Percentiles rank a stretch among this genome's conserved stretches.
These are phyloP conservation scores for Melaleuca quinquenervia DNA, from an alignment of 345 rosid species.

Conservation along the genomic window DNA sequence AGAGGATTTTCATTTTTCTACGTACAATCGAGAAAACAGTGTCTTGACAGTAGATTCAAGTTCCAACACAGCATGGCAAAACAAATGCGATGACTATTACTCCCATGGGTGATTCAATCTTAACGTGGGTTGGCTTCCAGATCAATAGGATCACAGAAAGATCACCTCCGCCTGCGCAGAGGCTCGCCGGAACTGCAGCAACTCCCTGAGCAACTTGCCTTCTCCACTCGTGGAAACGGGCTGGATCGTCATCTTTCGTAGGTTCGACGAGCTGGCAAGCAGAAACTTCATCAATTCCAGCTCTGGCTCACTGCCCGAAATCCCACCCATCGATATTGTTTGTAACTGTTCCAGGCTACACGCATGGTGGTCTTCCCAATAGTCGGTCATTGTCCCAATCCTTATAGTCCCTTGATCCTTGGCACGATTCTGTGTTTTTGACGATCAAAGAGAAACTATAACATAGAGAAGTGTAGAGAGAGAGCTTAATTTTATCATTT, in stretches of 20 bases:
- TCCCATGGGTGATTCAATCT: not conserved
- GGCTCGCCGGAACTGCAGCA: not conserved
- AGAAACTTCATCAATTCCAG: not conserved
- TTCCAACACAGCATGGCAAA: not conserved
- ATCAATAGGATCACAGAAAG: not conserved
- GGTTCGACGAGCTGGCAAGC: not conserved
- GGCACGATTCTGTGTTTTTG: not conserved
- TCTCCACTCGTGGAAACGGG: not conserved
- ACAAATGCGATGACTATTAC: not conserved
- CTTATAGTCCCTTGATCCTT: not conserved
- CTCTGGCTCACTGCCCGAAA: not conserved
- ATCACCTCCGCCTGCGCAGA: not conserved
- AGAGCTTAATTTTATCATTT: not conserved
- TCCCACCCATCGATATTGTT: not conserved
- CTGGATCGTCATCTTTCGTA: not conserved
- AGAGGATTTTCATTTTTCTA: not conserved
- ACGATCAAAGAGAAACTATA: not conserved
- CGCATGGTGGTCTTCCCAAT: not conserved
- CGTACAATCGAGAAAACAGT: not conserved
- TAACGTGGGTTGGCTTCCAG: not conserved
- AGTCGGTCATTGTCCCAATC: not conserved
- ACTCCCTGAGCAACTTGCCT: not conserved
- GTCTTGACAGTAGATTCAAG: not conserved
- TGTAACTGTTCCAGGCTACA: not conserved
- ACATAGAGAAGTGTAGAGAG: not conserved